These are phyloP conservation scores for Hymenoscyphus fraxineus DNA, from an alignment of 2,329 filamentous ascomycete species.

Conservation along the genomic window DNA sequence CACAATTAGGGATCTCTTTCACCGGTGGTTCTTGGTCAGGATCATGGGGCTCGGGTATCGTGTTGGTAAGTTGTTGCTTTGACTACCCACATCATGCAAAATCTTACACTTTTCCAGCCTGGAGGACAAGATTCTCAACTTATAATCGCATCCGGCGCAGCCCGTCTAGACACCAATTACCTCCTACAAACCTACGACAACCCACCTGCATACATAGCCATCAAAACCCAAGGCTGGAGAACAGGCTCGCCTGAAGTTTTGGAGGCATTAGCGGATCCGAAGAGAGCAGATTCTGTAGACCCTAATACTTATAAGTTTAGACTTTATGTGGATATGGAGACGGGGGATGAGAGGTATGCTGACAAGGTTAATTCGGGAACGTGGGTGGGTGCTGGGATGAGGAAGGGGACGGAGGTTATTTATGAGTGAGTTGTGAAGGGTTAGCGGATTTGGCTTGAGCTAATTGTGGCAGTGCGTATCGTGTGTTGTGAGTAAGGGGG, in stretches of 20 bases:
- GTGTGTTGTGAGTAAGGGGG: constrained; percentile 7
- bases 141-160: constrained; percentile 31
- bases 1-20: constrained; percentile 39
- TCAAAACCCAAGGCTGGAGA: constrained; percentile 46
- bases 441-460: not conserved
- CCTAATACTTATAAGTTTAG: constrained; percentile 43
- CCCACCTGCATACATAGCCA: constrained; percentile 43
- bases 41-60: constrained; percentile 46
- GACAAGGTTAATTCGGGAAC: constrained; percentile 48
- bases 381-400: constrained; percentile 47
- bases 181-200: constrained; percentile 47
- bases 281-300: constrained; percentile 28
- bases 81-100: not conserved
- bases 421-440: constrained; percentile 39
- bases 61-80: constrained; percentile 33
- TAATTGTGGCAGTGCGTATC: constrained; percentile 18
- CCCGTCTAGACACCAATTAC: constrained; percentile 45
- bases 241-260: constrained; percentile 43
- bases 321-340: constrained; percentile 48
- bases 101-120: constrained; percentile 23
- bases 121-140: constrained; percentile 39
- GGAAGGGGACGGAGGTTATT: constrained; percentile 42
- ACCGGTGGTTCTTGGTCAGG: constrained; percentile 46
- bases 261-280: constrained; percentile 27
- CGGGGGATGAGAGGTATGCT: constrained; percentile 46